Percentiles rank a stretch among this genome's conserved stretches.
Evolutionary conservation across 306 rosid species (phyloP).

Genomic region (Fragaria vesca): DNA sequence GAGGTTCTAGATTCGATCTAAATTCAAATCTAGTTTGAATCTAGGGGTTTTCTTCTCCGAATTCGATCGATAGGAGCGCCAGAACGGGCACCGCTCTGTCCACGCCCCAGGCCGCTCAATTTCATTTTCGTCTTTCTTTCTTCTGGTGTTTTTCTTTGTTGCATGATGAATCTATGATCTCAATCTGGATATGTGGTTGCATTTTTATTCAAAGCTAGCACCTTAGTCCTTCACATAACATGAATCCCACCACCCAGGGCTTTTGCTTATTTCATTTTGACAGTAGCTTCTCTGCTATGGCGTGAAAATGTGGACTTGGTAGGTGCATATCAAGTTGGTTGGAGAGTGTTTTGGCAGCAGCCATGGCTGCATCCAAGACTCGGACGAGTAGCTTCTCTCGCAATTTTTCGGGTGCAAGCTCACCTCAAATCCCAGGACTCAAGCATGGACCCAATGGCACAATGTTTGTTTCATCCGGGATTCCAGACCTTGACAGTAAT

Average conservation of each 20-base stretch:
- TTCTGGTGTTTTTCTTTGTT: too few relatives aligned
- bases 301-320: constrained; percentile 43
- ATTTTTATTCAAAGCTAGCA: too few relatives aligned
- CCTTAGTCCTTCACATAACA: too few relatives aligned
- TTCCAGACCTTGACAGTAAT: constrained; percentile 82
- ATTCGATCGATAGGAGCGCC: too few relatives aligned
- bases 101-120: too few relatives aligned
- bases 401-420: constrained; percentile 40
- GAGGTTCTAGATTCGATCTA: too few relatives aligned
- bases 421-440: constrained; percentile 54
- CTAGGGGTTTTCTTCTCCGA: too few relatives aligned
- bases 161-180: too few relatives aligned
- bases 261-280: constrained; percentile 13
- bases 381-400: constrained; percentile 77
- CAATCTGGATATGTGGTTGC: too few relatives aligned
- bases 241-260: neutral
- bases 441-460: constrained; percentile 83
- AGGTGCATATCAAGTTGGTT: constrained; percentile 33
- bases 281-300: constrained; percentile 22
- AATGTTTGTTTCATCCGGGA: constrained; percentile 66
- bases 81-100: too few relatives aligned
- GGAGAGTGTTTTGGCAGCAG: constrained; percentile 22
- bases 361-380: constrained; percentile 56
- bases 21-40: too few relatives aligned
- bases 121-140: too few relatives aligned